These are phyloP conservation scores for Sarocladiaceae sp. DNA, from an alignment of 2,329 filamentous ascomycete genomes.

Conservation along the genomic window DNA sequence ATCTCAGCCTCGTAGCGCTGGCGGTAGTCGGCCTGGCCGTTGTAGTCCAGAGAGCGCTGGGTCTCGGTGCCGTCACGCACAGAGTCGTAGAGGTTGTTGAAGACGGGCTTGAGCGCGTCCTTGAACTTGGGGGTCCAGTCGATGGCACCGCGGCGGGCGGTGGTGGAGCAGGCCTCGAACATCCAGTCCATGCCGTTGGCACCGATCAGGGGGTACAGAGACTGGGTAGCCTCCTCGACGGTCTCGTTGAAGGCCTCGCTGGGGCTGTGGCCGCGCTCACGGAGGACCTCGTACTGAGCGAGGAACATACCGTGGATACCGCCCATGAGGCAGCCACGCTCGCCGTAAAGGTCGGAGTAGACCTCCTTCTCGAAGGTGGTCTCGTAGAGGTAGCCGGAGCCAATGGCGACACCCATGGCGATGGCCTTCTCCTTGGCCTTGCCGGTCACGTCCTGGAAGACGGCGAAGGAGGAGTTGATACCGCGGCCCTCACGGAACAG, in stretches of 20 bases:
- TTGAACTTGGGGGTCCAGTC: conserved; percentile 98
- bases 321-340: conserved; percentile 99
- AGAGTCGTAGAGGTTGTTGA: conserved; percentile 93
- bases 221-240: conserved; percentile 98
- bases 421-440: conserved; percentile 97
- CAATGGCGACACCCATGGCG: conserved; percentile 93
- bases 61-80: conserved; percentile 92
- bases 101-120: conserved; percentile 96
- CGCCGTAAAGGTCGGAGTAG: conserved; percentile 98
- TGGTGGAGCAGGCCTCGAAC: conserved; percentile 99
- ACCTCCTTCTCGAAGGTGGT: conserved; percentile 99
- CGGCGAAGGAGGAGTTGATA: conserved; percentile 98
- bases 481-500: conserved; percentile 99
- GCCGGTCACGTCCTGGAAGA: conserved; percentile 97
- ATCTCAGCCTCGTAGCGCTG: conserved; percentile 97
- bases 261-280: conserved; percentile 94
- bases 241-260: conserved; percentile 99
- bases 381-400: conserved; percentile 98
- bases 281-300: conserved; percentile 99
- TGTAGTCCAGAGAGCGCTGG: conserved; percentile 93
- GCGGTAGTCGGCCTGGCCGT: conserved; percentile 91
- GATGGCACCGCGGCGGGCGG: conserved; percentile 94
- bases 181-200: conserved; percentile 99
- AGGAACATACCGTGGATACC: conserved; percentile 99
- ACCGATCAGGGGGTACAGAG: conserved; percentile 94